These are phyloP conservation scores for Leccinum sublutescens DNA, from an alignment of 768 basidiomycete species.

Conservation along the genomic window DNA sequence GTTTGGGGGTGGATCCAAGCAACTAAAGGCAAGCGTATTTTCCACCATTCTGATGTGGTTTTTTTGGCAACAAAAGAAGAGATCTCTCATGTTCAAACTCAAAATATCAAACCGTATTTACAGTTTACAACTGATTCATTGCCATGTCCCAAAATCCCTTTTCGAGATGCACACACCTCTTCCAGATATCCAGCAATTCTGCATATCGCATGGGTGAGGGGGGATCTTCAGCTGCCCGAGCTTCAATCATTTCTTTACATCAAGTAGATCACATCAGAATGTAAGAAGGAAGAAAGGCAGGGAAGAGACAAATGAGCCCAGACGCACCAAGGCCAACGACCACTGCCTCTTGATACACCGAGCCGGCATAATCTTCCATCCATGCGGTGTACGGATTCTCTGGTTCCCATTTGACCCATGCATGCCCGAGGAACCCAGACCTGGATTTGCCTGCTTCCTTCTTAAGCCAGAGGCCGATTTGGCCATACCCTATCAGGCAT, in stretches of 20 bases:
- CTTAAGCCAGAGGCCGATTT: constrained; percentile 84
- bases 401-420: constrained; percentile 52
- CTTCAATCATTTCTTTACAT: constrained; percentile 68
- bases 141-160: constrained; percentile 87
- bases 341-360: constrained; percentile 71
- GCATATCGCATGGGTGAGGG: constrained; percentile 57
- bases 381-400: constrained; percentile 74
- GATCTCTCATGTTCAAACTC: not conserved
- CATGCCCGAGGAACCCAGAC: not conserved
- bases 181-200: constrained; percentile 74
- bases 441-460: constrained; percentile 44
- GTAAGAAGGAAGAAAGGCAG: not conserved
- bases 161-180: constrained; percentile 73
- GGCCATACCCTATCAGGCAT: constrained; percentile 89
- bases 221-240: constrained; percentile 54
- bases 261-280: not conserved
- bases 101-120: not conserved
- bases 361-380: constrained; percentile 80
- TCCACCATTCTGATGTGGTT: too few relatives aligned
- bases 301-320: not conserved
- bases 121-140: constrained; percentile 27
- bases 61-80: not conserved
- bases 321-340: constrained; percentile 66
- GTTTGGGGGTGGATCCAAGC: too few relatives aligned
- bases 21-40: too few relatives aligned